A percentile compares a stretch with the other conserved stretches of the same genome.
Conservation (phyloP, 202 grass and related monocot genomes). For the Cymbopogon flexuosus region DNA sequence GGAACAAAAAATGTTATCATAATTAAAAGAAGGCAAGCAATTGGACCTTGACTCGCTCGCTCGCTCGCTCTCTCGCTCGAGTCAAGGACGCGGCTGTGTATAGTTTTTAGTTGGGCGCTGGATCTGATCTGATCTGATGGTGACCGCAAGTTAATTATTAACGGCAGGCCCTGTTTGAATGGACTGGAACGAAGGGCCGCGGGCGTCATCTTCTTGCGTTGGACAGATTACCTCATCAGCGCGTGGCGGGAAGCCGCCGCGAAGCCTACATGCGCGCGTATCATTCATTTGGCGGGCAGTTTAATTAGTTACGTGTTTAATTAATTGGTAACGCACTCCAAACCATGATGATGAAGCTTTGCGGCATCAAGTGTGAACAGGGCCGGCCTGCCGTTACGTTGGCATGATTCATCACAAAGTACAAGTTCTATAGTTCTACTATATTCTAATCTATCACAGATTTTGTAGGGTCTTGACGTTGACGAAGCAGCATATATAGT, state of each 20-base stretch:
- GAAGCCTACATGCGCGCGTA: not conserved
- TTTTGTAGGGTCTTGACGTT: not conserved
- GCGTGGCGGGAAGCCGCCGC: not conserved
- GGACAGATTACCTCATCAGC: not conserved
- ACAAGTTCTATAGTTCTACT: not conserved
- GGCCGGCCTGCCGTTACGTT: not conserved
- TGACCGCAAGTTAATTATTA: not conserved
- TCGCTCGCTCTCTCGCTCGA: not conserved
- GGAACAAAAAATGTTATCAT: no score
- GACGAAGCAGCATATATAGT: not conserved
- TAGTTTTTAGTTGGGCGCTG: not conserved
- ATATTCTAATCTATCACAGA: not conserved
- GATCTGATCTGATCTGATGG: not conserved
- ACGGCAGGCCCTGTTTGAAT: not conserved
- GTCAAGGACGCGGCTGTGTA: slow-evolving; percentile 13
- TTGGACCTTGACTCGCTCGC: no score
- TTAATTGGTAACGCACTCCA: not conserved
- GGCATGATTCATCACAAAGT: not conserved
- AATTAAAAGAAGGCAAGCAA: not conserved
- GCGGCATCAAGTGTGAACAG: not conserved
- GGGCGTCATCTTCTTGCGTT: not conserved
- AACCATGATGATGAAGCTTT: not conserved
- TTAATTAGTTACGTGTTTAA: not conserved
- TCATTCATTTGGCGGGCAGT: not conserved
- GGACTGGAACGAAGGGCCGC: not conserved